Conservation (phyloP, 2,329 filamentous ascomycete species). For the Exophiala sp. region DNA sequence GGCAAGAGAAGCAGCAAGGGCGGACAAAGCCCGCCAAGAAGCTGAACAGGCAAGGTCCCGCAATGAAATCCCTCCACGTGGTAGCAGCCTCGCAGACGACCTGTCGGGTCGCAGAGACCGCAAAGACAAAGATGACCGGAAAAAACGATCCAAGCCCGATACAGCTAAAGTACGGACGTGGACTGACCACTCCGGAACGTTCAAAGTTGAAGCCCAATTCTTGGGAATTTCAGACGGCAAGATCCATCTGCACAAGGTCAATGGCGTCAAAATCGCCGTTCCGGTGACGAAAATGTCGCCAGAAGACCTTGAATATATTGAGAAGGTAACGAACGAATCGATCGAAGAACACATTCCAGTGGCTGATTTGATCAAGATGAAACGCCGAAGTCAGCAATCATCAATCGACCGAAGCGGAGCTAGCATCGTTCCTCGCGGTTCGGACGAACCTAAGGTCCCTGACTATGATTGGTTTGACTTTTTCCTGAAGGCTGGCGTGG, state of each 20-base stretch:
- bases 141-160: slow-evolving; percentile 71
- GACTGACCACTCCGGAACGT: slow-evolving; percentile 93
- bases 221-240: slow-evolving; percentile 92
- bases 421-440: slow-evolving; percentile 29
- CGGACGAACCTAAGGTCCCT: slow-evolving; percentile 37
- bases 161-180: slow-evolving; percentile 78
- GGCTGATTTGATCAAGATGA: slow-evolving; percentile 66
- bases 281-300: slow-evolving; percentile 93
- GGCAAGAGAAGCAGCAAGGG: slow-evolving; percentile 72
- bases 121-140: slow-evolving; percentile 51
- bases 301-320: slow-evolving; percentile 92
- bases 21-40: slow-evolving; percentile 55
- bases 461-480: slow-evolving; percentile 99
- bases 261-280: slow-evolving; percentile 97
- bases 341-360: slow-evolving; percentile 89
- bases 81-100: slow-evolving; percentile 70
- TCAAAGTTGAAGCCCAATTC: slow-evolving; percentile 96
- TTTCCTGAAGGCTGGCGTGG: slow-evolving; percentile 88
- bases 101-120: slow-evolving; percentile 68
- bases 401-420: slow-evolving; percentile 38
- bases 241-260: slow-evolving; percentile 95
- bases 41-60: slow-evolving; percentile 36
- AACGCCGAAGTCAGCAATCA: slow-evolving; percentile 36
- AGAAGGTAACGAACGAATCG: slow-evolving; percentile 79
- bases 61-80: slow-evolving; percentile 70